Percentiles rank a stretch among this genome's conserved stretches.
Conservation (phyloP, 2,329 filamentous ascomycete genomes). For the Huntiella moniliformis region DNA sequence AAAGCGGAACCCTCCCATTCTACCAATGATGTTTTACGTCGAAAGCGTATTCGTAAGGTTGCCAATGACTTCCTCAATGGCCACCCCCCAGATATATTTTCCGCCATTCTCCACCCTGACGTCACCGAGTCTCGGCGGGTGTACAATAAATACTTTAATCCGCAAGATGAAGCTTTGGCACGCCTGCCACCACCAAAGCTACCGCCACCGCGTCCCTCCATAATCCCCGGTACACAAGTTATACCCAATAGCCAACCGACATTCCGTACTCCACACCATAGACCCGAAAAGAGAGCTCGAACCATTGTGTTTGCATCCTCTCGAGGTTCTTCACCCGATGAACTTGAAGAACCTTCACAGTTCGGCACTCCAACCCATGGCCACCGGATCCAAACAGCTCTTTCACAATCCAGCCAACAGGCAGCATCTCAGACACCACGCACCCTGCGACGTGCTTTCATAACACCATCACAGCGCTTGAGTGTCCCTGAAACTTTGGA, state of each 20-base stretch:
- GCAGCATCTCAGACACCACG: neutral
- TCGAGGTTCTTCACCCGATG: neutral
- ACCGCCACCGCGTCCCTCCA: neutral
- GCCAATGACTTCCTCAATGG: constrained; percentile 6
- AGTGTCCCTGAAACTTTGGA: constrained; percentile 3
- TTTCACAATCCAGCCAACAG: neutral
- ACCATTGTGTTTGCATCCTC: neutral
- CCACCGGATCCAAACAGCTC: neutral
- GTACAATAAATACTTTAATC: constrained; percentile 1
- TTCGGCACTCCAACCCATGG: neutral
- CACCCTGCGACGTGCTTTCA: neutral
- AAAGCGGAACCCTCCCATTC: too few species aligned
- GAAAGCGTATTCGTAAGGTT: neutral
- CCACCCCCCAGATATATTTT: constrained; percentile 4
- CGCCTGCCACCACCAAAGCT: neutral
- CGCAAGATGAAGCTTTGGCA: neutral
- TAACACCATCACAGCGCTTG: constrained; percentile 5
- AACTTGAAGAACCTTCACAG: neutral
- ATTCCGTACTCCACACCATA: neutral
- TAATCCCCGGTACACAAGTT: neutral
- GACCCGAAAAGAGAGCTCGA: neutral
- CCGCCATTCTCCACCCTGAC: constrained; percentile 3
- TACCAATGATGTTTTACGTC: neutral
- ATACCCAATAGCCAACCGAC: too few species aligned
- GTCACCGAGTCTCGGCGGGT: neutral